Evolutionary conservation across 2,329 filamentous ascomycete species (phyloP), one percentile per base, ranked within the genome.

Genomic region (Mollisiaceae sp.): DNA sequence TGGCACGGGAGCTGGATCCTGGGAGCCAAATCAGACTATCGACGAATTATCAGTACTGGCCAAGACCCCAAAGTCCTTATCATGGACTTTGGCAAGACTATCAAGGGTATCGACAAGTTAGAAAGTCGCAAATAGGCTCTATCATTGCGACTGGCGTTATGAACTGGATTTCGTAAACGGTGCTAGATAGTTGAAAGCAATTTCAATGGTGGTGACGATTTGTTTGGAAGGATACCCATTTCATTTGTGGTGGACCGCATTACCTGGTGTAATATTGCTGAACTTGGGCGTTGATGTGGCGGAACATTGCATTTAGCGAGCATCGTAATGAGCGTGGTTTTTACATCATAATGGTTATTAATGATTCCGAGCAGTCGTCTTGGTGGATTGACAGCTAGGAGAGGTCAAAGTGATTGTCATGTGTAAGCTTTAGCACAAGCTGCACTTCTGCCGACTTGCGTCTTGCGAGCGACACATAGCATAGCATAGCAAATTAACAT

Each of bases 1-100:
- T 98, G 94, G 93, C 97, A 97, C 65, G 90, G 91, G 12, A 97
- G 93, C 79, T 99, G 95, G 95, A 96, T 99, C 75, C 81, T 99
- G 65, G 94, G 92, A 69, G 95, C 95, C 60, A 97, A 97, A 83
- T 94, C 92, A 69, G 94, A 99, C 76, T 98, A 98, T 78, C 86
- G 94, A 65, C 88, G 95, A 67, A 95, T 99, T 69, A 92, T 99
- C 68, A 95, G 93, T 73, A 97, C 94, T 0, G 95, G 94, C 59
- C 95, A 99, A 78, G 94, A 97, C 74, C 91, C 94, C 39, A 90
- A 96, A 76, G 93, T 96, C 60, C 81, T 98, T 65, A 91, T 99
- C 66, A 90, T 98, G 84, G 95, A 99, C 80, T 99, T 98, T 80
- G 95, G 88, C 36, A 82, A 83, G 20, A 83, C 82, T 52, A 80